phyloP scores from a whole-genome alignment of 176 grass and related monocot species.

The Melocanna baccifera region DNA sequence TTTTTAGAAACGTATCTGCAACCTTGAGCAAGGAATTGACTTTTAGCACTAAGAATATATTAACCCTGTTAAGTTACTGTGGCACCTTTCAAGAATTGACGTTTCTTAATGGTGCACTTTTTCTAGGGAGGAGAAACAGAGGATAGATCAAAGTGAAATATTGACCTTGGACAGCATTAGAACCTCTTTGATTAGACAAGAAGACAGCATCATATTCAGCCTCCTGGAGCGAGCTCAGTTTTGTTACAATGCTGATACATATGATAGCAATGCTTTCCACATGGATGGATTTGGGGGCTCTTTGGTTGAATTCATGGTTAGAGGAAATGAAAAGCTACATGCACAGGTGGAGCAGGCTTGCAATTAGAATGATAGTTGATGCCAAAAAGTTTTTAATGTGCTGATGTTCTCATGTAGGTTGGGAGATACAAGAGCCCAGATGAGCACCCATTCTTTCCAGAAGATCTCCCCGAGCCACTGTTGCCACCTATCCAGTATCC shows the following conservation, averaged over 20 bases:
- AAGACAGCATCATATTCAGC: conserved; percentile 96
- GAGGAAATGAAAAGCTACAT: conserved; percentile 87
- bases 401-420: conserved; percentile 51
- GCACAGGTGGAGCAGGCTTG: conserved; percentile 49
- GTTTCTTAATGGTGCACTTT: conserved; percentile 1
- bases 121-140: conserved; percentile 51
- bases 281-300: conserved; percentile 76
- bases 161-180: conserved; percentile 74
- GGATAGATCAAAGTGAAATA: conserved; percentile 85
- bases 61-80: background rate
- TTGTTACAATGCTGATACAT: conserved; percentile 74
- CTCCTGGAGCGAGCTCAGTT: conserved; percentile 92
- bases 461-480: conserved; percentile 66
- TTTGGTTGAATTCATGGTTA: conserved; percentile 81
- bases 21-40: conserved; percentile 13
- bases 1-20: background rate
- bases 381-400: conserved; percentile 2
- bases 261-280: conserved; percentile 53
- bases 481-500: conserved; percentile 91
- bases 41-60: background rate
- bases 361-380: background rate
- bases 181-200: conserved; percentile 79
- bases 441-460: conserved; percentile 92
- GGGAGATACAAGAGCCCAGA: conserved; percentile 97
- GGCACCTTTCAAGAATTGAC: too few relatives aligned